Evolutionary conservation across 768 basidiomycete genomes (phyloP), one percentile per base, ranked within the genome.

Genomic region (Auricularia cornea): DNA sequence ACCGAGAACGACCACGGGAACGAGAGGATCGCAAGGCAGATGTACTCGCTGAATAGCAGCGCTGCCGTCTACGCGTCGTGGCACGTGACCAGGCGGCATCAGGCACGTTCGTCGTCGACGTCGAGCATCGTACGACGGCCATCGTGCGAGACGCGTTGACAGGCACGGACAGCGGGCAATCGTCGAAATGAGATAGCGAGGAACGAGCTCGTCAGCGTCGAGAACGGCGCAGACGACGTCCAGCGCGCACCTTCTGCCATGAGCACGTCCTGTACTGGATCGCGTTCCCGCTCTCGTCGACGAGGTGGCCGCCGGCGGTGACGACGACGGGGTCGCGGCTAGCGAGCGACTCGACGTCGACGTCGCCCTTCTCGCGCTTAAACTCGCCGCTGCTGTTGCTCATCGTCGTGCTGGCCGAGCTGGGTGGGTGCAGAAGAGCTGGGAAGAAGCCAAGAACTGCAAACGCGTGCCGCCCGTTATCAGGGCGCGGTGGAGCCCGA

Each of bases 41-140:
- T 78, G 67, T 80, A 80, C 65, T 79, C 79, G 4, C 77, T 76
- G 70, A 80, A 80, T n/a, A 80, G 67, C 16, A 80, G 67, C 2
- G 69, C 77, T 20, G 79, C 79, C 1, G 79, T 80, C 79, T 79
- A 59, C 16, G 8, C n/a, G n/a, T n/a, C n/a, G n/a, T n/a, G n/a
- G n/a, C n/a, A n/a, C n/a, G n/a, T n/a, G n/a, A n/a, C 10, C n/a
- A 28, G 51, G 10, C n/a, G 23, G 51, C 16, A 8, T 52, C 51
- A 52, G 51, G 10, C 10, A 52, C 10, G 51, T 52, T 18, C 51
- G 38, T 40, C 8, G 8, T 40, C 38, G 38, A 8, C 8, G 38
- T 8, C 18, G 38, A 8, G 38, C 8, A 40, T 40, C 8, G 18
- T 40, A 8, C 8, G 38, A 8, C 8, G 38, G 38, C 8, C 38